phyloP scores from a whole-genome alignment of 805 yeast genomes.

The Torulaspora franciscae region DNA sequence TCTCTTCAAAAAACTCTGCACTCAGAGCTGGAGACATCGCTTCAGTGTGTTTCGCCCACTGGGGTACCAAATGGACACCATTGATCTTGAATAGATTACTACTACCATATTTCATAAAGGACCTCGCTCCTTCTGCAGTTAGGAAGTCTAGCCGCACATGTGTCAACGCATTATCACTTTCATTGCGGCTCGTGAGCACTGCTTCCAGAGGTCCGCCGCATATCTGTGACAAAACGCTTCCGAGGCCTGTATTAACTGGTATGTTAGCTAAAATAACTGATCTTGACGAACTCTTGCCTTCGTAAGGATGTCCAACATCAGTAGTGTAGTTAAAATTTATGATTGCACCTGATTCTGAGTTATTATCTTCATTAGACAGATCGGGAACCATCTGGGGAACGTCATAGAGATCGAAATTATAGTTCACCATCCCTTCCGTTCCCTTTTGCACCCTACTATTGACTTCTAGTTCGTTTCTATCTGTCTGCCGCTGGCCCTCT shows the following conservation, averaged over 20 bases:
- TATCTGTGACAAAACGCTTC: conserved; percentile 49
- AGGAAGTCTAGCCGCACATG: conserved; percentile 48
- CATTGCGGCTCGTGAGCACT: conserved; percentile 23
- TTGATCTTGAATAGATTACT: conserved; percentile 55
- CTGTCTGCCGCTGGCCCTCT: neutral
- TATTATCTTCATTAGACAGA: conserved; percentile 9
- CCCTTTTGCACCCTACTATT: conserved; percentile 6
- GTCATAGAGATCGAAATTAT: conserved; percentile 12
- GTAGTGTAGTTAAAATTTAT: conserved; percentile 1
- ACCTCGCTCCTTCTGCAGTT: conserved; percentile 48
- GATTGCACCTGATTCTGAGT: neutral
- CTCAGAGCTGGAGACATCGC: conserved; percentile 4
- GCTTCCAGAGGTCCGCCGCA: conserved; percentile 69
- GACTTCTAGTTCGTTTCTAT: neutral
- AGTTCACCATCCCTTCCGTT: conserved; percentile 11
- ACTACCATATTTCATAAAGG: conserved; percentile 48
- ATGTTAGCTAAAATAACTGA: conserved; percentile 39
- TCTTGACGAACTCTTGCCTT: conserved; percentile 1
- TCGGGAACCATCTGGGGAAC: conserved; percentile 15
- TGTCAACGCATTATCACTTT: conserved; percentile 22
- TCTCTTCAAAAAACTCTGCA: conserved; percentile 5
- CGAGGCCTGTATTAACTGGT: conserved; percentile 43
- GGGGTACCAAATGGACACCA: conserved; percentile 46
- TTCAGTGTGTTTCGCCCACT: conserved; percentile 39
- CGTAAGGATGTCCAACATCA: conserved; percentile 9